Evolutionary conservation across 2,329 filamentous ascomycete genomes (phyloP).

Genomic region (Neobulgaria alba): DNA sequence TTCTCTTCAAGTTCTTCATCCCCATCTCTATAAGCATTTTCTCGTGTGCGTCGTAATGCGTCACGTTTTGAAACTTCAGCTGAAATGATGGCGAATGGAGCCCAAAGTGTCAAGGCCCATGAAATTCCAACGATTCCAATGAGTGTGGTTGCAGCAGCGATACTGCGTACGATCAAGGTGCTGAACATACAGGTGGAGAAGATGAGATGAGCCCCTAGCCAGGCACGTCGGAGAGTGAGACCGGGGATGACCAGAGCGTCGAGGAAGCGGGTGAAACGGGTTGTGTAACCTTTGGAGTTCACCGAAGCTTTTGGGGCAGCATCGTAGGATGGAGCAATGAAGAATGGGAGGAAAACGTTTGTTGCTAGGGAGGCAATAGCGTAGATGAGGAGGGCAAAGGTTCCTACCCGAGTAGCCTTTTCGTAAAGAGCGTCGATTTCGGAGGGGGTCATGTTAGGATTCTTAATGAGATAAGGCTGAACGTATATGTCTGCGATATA

Average conservation of each 20-base stretch:
- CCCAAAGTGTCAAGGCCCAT: constrained; percentile 91
- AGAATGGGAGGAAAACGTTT: constrained; percentile 76
- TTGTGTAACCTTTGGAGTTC: constrained; percentile 20
- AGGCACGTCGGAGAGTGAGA: constrained; percentile 79
- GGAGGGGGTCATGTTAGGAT: constrained; percentile 67
- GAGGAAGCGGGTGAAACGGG: constrained; percentile 34
- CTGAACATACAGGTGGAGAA: constrained; percentile 76
- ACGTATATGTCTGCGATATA: constrained; percentile 92
- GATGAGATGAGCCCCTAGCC: constrained; percentile 77
- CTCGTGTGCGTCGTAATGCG: constrained; percentile 45
- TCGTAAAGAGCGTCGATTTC: constrained; percentile 79
- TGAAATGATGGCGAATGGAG: constrained; percentile 89
- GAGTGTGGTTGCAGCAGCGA: constrained; percentile 64
- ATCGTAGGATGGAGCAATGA: constrained; percentile 73
- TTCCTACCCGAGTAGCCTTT: constrained; percentile 75
- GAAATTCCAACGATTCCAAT: constrained; percentile 79
- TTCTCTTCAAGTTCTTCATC: constrained; percentile 2
- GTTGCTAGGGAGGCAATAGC: constrained; percentile 74
- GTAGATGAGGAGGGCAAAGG: constrained; percentile 82
- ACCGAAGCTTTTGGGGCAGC: background rate
- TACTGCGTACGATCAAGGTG: constrained; percentile 68
- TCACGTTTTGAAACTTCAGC: constrained; percentile 84
- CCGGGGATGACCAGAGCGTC: constrained; percentile 65
- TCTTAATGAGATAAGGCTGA: constrained; percentile 66
- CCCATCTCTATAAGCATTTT: constrained; percentile 10